Evolutionary conservation across 176 grass and related monocot species (phyloP), one percentile per base, ranked within the genome.

Genomic region (Pontederia paniculata): DNA sequence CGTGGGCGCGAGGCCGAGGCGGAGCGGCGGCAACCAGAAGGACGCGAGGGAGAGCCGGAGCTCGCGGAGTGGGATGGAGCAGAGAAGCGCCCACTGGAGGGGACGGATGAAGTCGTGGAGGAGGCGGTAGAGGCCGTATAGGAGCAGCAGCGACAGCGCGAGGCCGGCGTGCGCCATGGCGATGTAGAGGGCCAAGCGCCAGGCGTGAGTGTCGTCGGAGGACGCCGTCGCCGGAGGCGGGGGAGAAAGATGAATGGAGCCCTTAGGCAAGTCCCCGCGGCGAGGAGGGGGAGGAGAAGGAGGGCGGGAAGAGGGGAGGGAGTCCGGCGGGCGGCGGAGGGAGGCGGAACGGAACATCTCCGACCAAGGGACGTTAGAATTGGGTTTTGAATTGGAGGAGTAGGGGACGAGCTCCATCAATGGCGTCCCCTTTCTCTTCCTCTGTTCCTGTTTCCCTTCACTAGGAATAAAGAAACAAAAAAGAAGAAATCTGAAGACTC

Each of bases 41-140:
- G 83, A 62, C 45, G 91, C 93, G 17, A 98, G 76, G 43, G 83
- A 77, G 62, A 44, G 72, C 71, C 91, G 86, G 37, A 88, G 83
- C 83, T 91, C 80, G 0, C 93, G 83, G 56, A 98, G 93, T 44
- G 93, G 86, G 60, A 98, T 78, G 23, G 93, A 98, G 83, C 93
- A 98, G 66, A 98, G 83, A 53, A 98, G 73, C 52, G 93, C 93
- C 93, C 93, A 88, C 66, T 79, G 83, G 71, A 98, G 80, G 53
- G 93, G 93, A n/a, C 93, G 83, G 59, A 98, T 74, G 86, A 98
- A 98, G 74, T 98, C 93, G 45, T 88, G 70, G 15, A 98, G 83
- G 21, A 98, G 93, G 16, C 62, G 45, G 61, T 84, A 90, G 62
- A 98, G 75, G 13, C 93, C 83, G 66, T 98, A 98, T 23, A 91